Base-by-base conservation (phyloP, 208 protist genomes). In the Leishmania amazonensis region DNA sequence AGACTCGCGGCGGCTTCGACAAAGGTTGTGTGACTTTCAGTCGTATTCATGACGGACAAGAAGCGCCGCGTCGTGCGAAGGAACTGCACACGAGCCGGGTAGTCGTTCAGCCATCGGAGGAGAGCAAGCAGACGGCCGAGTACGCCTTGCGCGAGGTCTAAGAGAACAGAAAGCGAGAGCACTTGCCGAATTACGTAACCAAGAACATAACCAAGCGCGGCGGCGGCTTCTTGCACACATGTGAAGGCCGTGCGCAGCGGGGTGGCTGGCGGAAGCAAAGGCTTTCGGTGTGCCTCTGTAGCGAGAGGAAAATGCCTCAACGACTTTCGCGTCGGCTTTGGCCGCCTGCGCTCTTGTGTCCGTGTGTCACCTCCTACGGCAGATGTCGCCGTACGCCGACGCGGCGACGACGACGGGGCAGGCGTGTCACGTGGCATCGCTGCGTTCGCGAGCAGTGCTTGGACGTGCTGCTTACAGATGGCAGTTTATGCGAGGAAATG, bases 41-140 rank as follows among this genome's bases (percentile, higher is more conserved):
- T 91, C 19, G 90, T 89, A 81, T 90, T 88, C 86, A 92, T 90
- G 19, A 92, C 87, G n/a, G 82, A 70, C 28, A 89, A 72, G 77
- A 85, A 94, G n/a, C 88, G 83, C 68, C 78, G 47, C 28, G 87
- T 88, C 21, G 88, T 94, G 67, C 88, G 86, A 4, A 58, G 53
- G 19, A 76, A 83, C 64, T 94, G 88, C 54, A 85, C 62, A 31
- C 88, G 78, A 40, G 76, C 71, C 0, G 88, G 78, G 70, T 88
- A 90, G 28, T 78, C 73, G 77, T 84, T 81, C 24, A 88, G n/a
- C 74, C 83, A 89, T 31, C 54, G 76, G 6, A 86, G 38, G 38
- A 75, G 3, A 47, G 76, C 64, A 17, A 86, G n/a, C 3, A 72
- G 28, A 38, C 68, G 82, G 53, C 68, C 47, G 15, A 85, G 40